Percentiles rank a stretch among this genome's conserved stretches.
phyloP scores from a whole-genome alignment of 2,329 filamentous ascomycete species.

The Botrytis porri region DNA sequence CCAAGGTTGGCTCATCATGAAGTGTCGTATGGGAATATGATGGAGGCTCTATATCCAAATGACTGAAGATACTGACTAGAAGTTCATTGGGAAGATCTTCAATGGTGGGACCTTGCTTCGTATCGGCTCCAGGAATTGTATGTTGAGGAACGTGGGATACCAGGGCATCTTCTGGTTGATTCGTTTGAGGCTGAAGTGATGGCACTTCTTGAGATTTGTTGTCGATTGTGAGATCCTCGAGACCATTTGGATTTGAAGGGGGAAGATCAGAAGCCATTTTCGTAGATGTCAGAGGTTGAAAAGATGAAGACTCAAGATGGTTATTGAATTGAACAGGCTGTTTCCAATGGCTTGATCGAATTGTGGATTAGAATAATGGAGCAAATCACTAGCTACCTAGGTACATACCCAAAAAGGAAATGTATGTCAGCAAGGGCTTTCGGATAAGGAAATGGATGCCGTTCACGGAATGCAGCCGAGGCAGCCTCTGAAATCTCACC shows the following conservation, averaged over 20 bases:
- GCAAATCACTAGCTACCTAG: background rate
- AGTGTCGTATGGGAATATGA: slow-evolving; percentile 45
- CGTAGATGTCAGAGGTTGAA: background rate
- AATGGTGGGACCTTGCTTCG: slow-evolving; percentile 19
- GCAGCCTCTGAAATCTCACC: background rate
- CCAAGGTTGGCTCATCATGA: slow-evolving; percentile 48
- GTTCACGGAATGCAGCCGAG: background rate
- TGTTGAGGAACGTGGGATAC: slow-evolving; percentile 2
- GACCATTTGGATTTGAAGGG: background rate
- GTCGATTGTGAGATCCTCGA: background rate
- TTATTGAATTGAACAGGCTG: background rate
- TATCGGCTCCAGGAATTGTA: background rate
- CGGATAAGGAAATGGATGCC: background rate
- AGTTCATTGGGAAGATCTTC: slow-evolving; percentile 58
- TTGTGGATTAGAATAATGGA: background rate
- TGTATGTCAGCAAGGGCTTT: background rate
- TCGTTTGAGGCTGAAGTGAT: background rate
- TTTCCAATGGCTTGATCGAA: background rate
- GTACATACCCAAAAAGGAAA: background rate
- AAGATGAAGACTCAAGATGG: background rate
- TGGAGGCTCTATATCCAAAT: slow-evolving; percentile 49
- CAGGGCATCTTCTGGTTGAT: background rate
- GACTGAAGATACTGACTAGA: slow-evolving; percentile 54
- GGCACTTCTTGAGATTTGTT: background rate
- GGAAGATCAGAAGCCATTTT: background rate